Base-by-base conservation (phyloP, 2,329 filamentous ascomycete species). In the Colletotrichum filicis region DNA sequence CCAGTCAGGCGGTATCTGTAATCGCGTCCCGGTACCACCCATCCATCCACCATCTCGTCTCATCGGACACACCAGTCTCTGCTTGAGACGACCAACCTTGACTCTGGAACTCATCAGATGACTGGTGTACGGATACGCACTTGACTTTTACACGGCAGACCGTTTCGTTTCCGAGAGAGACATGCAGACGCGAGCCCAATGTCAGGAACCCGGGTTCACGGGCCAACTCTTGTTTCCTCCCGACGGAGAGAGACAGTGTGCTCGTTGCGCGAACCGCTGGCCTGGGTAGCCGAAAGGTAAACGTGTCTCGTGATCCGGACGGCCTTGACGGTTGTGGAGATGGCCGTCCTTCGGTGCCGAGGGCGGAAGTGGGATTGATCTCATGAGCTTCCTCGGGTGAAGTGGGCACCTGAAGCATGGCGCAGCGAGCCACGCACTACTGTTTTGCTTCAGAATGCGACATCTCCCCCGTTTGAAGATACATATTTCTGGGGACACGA, bases 201-300 rank as follows among this genome's bases (percentile, higher is more conserved):
- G 49, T 14, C 49, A 53, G 61, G 61, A 55, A 64, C 61, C 28
- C 61, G 30, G 19, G 46, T 35, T 35, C 42, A 49, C 42, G 59
- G 66, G 62, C 66, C 66, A 70, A 70, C 60, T 53, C 70, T 73
- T 73, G 70, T 60, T 70, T 22, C 32, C 30, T 28, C 46, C 28
- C 55, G 4, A 14, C 28, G n/a, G 14, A 3, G 12, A 16, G 9
- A 16, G 32, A 16, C 1, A 26, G 26, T 26, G 30, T 14, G 46
- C 22, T 35, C 14, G 5, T 37, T 30, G 7, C 32, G 8, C 11
- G 49, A 68, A 68, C 53, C 67, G 56, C 35, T 30, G 62, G 22
- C n/a, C 42, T 32, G 49, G 55, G 14, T 0, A 66, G 35, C 37
- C 32, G 9, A 8, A 14, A 57, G 26, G 55, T 4, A 14, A 57